phyloP scores from a whole-genome alignment of 1,139 yeast species.

The Ogataea hybrid region DNA sequence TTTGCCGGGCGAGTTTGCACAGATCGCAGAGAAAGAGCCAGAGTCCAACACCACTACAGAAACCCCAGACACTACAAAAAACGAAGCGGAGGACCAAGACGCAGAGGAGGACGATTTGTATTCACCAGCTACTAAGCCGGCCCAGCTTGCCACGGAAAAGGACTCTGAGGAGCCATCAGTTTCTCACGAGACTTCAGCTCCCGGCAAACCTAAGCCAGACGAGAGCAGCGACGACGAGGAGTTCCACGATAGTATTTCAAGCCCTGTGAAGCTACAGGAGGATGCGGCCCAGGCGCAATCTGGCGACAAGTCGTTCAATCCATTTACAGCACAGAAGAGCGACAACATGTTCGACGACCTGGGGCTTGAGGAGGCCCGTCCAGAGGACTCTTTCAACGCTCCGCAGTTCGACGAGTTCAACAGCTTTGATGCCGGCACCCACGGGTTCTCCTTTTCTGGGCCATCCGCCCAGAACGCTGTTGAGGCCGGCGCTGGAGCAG shows the following conservation, averaged over 20 bases:
- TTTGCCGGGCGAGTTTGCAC: constrained; percentile 16
- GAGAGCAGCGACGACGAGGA: constrained; percentile 34
- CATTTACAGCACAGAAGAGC: constrained; percentile 27
- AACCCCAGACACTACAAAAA: constrained; percentile 6
- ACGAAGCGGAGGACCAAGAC: not conserved
- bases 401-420: constrained; percentile 33
- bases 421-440: constrained; percentile 18
- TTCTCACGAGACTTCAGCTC: not conserved
- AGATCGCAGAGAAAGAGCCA: constrained; percentile 3
- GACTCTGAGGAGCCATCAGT: not conserved
- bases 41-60: constrained; percentile 6
- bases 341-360: constrained; percentile 47
- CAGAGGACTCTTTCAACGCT: constrained; percentile 44
- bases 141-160: constrained; percentile 1
- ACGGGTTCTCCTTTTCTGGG: constrained; percentile 27
- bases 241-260: constrained; percentile 28
- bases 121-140: constrained; percentile 9
- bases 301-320: constrained; percentile 26
- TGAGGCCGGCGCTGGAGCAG: constrained; percentile 14
- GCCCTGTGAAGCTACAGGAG: constrained; percentile 10
- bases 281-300: constrained; percentile 4
- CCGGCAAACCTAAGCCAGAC: constrained; percentile 21
- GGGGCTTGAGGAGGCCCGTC: constrained; percentile 47
- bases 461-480: constrained; percentile 9
- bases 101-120: constrained; percentile 9